These are phyloP conservation scores for Diaporthe capsici DNA, from an alignment of 2,329 filamentous ascomycete species.

Conservation along the genomic window DNA sequence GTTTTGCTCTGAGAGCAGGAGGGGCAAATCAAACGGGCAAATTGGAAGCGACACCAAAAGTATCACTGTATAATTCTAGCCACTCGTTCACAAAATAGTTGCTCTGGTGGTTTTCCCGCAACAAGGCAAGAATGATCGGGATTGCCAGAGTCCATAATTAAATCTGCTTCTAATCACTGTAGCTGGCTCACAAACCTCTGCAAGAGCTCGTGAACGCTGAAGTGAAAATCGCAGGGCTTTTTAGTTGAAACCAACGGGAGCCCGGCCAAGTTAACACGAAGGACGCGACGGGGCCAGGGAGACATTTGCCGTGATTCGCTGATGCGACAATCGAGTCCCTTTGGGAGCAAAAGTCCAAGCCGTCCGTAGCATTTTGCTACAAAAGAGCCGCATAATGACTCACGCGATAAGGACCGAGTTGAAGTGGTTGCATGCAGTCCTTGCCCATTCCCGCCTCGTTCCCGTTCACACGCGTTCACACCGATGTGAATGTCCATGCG, in stretches of 20 bases:
- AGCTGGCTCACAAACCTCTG: neutral
- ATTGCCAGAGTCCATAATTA: conserved; percentile 26
- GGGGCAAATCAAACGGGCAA: conserved; percentile 9
- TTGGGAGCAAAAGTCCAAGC: neutral
- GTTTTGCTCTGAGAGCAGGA: conserved; percentile 15
- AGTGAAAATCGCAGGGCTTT: neutral
- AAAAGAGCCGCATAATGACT: conserved; percentile 23
- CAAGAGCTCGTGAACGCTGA: neutral
- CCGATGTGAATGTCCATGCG: conserved; percentile 28
- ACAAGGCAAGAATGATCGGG: neutral
- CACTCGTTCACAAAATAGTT: conserved; percentile 41
- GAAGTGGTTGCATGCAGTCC: conserved; percentile 20
- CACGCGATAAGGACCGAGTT: conserved; percentile 3
- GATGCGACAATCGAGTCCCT: neutral
- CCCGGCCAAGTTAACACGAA: neutral
- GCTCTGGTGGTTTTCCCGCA: conserved; percentile 8
- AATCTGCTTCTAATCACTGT: conserved; percentile 34
- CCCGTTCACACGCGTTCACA: conserved; percentile 36
- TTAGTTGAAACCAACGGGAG: neutral
- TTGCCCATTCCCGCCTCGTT: neutral
- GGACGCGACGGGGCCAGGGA: neutral
- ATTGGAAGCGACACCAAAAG: conserved; percentile 37
- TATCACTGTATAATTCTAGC: conserved; percentile 44
- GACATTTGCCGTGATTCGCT: neutral
- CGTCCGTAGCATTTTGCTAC: neutral